These are phyloP conservation scores for Neltuma alba DNA, from an alignment of 306 rosid genomes.

Conservation along the genomic window DNA sequence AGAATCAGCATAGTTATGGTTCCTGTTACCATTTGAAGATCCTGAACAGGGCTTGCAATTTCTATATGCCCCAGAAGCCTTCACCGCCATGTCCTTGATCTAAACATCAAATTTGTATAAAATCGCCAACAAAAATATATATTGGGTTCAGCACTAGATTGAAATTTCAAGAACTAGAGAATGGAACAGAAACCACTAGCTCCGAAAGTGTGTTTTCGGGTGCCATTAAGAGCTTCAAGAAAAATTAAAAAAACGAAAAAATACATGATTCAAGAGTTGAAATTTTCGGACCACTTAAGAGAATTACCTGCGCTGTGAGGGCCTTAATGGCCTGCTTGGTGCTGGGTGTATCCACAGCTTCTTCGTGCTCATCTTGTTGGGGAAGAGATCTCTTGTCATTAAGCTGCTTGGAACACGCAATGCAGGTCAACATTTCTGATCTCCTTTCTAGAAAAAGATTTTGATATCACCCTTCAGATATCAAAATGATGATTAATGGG, in stretches of 20 bases:
- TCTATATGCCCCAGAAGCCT: conserved; percentile 92
- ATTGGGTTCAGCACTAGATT: background rate
- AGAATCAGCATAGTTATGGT: conserved; percentile 65
- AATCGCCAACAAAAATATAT: background rate
- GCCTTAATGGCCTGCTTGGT: conserved; percentile 89
- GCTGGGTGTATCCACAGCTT: conserved; percentile 70
- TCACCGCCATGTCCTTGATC: conserved; percentile 98
- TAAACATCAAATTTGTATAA: conserved; percentile 26
- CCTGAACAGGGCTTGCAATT: conserved; percentile 94
- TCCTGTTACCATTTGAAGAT: conserved; percentile 56
- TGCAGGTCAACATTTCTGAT: conserved; percentile 85
- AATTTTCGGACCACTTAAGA: background rate
- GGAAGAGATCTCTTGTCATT: conserved; percentile 84
- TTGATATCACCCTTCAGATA: conserved; percentile 29
- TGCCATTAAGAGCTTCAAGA: background rate
- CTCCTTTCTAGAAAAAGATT: conserved; percentile 19
- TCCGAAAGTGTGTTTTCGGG: background rate
- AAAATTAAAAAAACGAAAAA: background rate
- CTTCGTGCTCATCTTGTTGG: conserved; percentile 68
- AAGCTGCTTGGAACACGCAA: conserved; percentile 89
- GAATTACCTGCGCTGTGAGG: conserved; percentile 84
- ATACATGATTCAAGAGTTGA: background rate
- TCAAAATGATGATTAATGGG: conserved; percentile 28
- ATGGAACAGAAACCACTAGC: background rate
- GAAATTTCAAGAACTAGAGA: background rate